Percentiles rank a stretch among this genome's conserved stretches.
Evolutionary conservation across 75 land plant genomes (phyloP).

Genomic region (Selaginella tamariscina): DNA sequence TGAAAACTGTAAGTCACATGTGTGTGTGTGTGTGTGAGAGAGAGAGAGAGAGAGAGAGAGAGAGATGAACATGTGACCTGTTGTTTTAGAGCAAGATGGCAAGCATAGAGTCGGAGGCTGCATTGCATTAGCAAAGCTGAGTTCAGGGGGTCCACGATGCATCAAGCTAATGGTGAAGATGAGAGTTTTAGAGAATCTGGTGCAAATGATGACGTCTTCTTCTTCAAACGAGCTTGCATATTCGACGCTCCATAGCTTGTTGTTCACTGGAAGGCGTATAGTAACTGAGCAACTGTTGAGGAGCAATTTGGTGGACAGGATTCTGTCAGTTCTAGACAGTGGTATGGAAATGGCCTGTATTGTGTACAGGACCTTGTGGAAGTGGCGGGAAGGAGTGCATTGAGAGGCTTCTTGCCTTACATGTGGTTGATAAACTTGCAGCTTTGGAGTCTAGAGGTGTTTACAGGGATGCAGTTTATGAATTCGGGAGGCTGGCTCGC

Average conservation of each 20-base stretch:
- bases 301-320: constrained; percentile 16
- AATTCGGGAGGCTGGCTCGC: constrained; percentile 17
- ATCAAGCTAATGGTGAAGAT: constrained; percentile 19
- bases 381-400: constrained; percentile 27
- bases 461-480: constrained; percentile 15
- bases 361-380: constrained; percentile 30
- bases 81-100: constrained; percentile 3
- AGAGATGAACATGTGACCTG: too few relatives aligned
- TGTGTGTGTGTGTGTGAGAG: too few relatives aligned
- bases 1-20: too few relatives aligned
- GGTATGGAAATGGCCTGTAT: constrained; percentile 13
- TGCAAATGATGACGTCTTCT: constrained; percentile 18
- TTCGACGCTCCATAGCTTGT: constrained; percentile 24
- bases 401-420: constrained; percentile 21
- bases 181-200: constrained; percentile 19
- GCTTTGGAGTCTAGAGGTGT: constrained; percentile 15
- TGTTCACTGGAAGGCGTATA: constrained; percentile 22
- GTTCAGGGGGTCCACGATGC: constrained; percentile 29
- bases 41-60: too few relatives aligned
- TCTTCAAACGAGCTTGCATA: constrained; percentile 30
- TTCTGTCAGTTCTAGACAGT: constrained; percentile 19
- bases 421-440: constrained; percentile 26
- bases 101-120: constrained; percentile 19
- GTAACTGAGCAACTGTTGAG: constrained; percentile 17
- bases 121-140: constrained; percentile 26